Conservation (phyloP, 441 rosid species). For the Raphanus hybrid region DNA sequence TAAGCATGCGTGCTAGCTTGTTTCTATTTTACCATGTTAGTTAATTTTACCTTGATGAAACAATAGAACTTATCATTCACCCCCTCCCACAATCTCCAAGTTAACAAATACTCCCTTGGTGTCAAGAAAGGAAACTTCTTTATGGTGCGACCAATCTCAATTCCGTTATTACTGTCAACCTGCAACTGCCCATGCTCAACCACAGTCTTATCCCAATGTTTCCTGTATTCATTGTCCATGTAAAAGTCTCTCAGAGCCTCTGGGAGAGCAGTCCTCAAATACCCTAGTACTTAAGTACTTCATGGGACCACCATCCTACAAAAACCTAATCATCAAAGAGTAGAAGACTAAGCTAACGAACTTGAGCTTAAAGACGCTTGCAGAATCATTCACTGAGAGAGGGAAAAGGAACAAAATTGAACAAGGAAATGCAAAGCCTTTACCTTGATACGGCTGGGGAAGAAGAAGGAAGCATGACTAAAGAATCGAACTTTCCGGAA, state of each 20-base stretch:
- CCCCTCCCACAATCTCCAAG: constrained; percentile 93
- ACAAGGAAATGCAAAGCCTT: no score
- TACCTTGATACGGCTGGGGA: no score
- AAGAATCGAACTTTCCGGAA: no score
- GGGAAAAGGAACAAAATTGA: no score
- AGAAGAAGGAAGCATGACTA: no score
- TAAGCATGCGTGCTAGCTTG: no score
- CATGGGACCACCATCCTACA: constrained; percentile 75
- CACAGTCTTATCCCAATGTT: constrained; percentile 84
- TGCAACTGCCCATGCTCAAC: constrained; percentile 64
- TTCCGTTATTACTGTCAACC: constrained; percentile 54
- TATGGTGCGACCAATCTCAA: constrained; percentile 68
- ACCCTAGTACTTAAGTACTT: constrained; percentile 74
- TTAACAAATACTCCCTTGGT: constrained; percentile 78
- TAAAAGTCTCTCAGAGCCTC: constrained; percentile 74
- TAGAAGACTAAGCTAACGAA: no score
- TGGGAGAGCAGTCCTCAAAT: constrained; percentile 74
- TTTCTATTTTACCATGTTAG: no score
- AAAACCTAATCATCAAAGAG: no score
- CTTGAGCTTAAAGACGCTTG: no score
- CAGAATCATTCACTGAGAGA: no score
- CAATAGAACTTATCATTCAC: constrained; percentile 63
- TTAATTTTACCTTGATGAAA: no score
- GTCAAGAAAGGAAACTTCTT: constrained; percentile 85
- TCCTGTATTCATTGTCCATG: constrained; percentile 82